phyloP scores from a whole-genome alignment of 148 eudicot species.

The Fagopyrum homotropicum region DNA sequence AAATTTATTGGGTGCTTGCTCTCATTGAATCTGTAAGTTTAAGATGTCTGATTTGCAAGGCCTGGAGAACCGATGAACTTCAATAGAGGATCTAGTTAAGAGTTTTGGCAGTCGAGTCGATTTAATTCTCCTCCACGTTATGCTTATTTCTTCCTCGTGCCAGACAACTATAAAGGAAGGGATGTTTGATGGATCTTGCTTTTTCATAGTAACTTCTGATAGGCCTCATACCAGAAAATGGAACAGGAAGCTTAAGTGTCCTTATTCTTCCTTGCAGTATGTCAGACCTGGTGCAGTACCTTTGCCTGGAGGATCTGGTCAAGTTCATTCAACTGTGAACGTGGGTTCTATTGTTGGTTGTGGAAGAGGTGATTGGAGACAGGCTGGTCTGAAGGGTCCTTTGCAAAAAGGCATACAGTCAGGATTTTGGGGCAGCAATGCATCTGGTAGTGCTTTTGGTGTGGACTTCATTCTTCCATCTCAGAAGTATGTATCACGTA shows the following conservation, averaged over 20 bases:
- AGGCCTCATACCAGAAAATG: no score
- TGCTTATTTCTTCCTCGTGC: no score
- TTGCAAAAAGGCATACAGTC: slow-evolving; percentile 70
- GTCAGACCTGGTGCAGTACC: slow-evolving; percentile 89
- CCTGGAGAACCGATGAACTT: no score
- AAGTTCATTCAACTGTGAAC: slow-evolving; percentile 50
- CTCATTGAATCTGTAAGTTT: not conserved
- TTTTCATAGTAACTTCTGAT: no score
- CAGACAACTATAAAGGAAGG: no score
- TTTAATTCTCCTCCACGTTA: no score
- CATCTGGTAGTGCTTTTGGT: slow-evolving; percentile 60
- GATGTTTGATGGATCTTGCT: no score
- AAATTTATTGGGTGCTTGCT: not conserved
- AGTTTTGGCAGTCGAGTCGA: no score
- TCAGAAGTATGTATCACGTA: slow-evolving; percentile 50
- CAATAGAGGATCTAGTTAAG: no score
- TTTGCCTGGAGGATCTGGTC: slow-evolving; percentile 58
- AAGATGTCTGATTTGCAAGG: not conserved
- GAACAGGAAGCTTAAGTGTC: no score
- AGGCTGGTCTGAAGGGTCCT: slow-evolving; percentile 32
- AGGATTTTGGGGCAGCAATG: slow-evolving; percentile 61
- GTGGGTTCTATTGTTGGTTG: slow-evolving; percentile 48
- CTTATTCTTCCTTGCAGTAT: slow-evolving; percentile 45
- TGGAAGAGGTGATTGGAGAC: slow-evolving; percentile 94
- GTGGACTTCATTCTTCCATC: slow-evolving; percentile 96